Conservation (phyloP, 495 filamentous ascomycete species). For the Xylaria cubensis region DNA sequence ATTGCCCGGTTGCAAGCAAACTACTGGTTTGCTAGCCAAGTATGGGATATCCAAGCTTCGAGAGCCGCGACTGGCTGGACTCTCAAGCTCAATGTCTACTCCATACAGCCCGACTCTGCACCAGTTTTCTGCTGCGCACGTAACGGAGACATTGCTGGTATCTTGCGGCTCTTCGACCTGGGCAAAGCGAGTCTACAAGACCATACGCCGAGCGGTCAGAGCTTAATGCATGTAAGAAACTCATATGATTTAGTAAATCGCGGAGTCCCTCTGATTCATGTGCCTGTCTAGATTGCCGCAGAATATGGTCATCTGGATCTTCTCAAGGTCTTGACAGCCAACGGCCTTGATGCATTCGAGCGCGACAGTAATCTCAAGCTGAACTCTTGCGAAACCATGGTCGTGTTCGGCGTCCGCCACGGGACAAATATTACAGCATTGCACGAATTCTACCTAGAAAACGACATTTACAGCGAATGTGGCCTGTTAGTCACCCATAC, state of each 20-base stretch:
- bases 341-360: neutral
- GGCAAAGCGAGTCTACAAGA: constrained; percentile 11
- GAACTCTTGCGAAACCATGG: neutral
- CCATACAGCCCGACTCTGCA: neutral
- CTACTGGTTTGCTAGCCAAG: constrained; percentile 8
- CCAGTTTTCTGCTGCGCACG: neutral
- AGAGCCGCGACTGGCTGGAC: constrained; percentile 1
- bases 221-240: constrained; percentile 11
- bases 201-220: constrained; percentile 7
- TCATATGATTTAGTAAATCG: neutral
- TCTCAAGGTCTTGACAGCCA: neutral
- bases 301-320: constrained; percentile 4
- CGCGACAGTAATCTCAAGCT: neutral
- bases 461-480: neutral
- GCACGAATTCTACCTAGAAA: neutral
- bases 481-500: neutral
- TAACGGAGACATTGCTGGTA: neutral
- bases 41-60: constrained; percentile 15
- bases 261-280: neutral
- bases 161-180: neutral
- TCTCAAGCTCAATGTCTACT: constrained; percentile 2
- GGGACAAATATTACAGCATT: neutral
- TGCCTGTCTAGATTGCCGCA: neutral
- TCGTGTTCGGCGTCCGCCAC: neutral
- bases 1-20: neutral